A percentile compares a stretch with the other conserved stretches of the same genome.
Evolutionary conservation across 164 flowering plant species (phyloP).

Genomic region (Saururus chinensis): DNA sequence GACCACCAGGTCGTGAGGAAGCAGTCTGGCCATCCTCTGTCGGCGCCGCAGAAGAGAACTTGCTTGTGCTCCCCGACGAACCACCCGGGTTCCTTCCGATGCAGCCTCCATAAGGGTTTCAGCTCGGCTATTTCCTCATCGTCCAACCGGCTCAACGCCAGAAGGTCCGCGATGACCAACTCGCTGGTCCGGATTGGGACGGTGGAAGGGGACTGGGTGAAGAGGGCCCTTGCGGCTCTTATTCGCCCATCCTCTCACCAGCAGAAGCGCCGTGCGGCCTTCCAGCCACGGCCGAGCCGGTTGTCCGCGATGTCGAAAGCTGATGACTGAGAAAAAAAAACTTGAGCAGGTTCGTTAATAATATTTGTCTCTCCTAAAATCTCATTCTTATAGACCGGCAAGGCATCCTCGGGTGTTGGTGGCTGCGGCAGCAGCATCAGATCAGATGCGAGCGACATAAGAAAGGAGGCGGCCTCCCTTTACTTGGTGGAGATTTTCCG

Average conservation of each 20-base stretch:
- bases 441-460: not conserved
- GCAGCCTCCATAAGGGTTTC: conserved; percentile 35
- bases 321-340: conserved; percentile 6
- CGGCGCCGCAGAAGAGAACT: conserved; percentile 20
- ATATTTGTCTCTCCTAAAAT: not conserved
- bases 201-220: conserved; percentile 55
- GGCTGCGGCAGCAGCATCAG: not conserved
- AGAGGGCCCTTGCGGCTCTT: conserved; percentile 42
- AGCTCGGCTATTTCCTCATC: conserved; percentile 14
- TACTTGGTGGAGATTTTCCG: too few relatives aligned
- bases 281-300: conserved; percentile 50
- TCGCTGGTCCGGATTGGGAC: conserved; percentile 59
- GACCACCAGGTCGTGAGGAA: conserved; percentile 16
- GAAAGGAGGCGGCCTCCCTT: not conserved
- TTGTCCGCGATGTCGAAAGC: conserved; percentile 51
- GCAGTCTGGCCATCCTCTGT: conserved; percentile 2
- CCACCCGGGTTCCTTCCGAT: conserved; percentile 73
- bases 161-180: conserved; percentile 67
- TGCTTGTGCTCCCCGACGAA: conserved; percentile 64
- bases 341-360: conserved; percentile 15
- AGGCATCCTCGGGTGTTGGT: not conserved
- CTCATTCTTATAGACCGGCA: not conserved
- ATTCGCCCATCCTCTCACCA: conserved; percentile 58
- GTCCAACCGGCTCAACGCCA: conserved; percentile 30
- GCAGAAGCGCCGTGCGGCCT: conserved; percentile 30